A percentile compares a stretch with the other conserved stretches of the same genome.
These are phyloP conservation scores for Fraxinus albicans DNA, from an alignment of 305 asterid species.

Conservation along the genomic window DNA sequence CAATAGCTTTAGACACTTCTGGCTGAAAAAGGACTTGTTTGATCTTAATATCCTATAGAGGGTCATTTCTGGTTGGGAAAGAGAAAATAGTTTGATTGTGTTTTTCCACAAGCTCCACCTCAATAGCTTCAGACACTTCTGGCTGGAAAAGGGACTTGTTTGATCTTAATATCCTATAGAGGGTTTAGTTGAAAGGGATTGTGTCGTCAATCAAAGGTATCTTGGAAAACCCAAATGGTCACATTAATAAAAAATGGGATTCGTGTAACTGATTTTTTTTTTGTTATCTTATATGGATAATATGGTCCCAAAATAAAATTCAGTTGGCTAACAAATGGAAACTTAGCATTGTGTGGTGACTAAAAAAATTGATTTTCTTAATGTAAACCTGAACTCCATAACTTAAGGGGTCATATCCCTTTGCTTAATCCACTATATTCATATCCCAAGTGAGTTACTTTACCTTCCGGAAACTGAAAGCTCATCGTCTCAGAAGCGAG, in stretches of 20 bases:
- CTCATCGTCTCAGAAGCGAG: not conserved
- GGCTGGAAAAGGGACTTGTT: not conserved
- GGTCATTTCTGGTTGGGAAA: not conserved
- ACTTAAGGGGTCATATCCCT: not conserved
- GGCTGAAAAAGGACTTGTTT: not conserved
- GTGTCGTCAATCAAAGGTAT: not conserved
- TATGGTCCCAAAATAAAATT: slow-evolving; percentile 1
- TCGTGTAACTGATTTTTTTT: not conserved
- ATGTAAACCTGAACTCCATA: not conserved
- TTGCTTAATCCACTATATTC: not conserved
- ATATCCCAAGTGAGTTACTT: not conserved
- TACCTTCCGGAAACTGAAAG: not conserved
- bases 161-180: not conserved
- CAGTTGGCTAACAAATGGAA: slow-evolving; percentile 7
- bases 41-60: not conserved
- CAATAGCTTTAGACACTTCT: not conserved
- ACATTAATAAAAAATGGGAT: not conserved
- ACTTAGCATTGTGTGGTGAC: not conserved
- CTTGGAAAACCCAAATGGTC: not conserved
- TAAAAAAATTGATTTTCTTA: not conserved
- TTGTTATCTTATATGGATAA: slow-evolving; percentile 4
- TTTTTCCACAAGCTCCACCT: not conserved
- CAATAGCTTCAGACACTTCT: not conserved
- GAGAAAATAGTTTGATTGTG: not conserved
- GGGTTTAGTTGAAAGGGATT: slow-evolving; percentile 10